Conservation (phyloP, 2,329 filamentous ascomycete genomes). For the Calonectria pseudoturangicola region DNA sequence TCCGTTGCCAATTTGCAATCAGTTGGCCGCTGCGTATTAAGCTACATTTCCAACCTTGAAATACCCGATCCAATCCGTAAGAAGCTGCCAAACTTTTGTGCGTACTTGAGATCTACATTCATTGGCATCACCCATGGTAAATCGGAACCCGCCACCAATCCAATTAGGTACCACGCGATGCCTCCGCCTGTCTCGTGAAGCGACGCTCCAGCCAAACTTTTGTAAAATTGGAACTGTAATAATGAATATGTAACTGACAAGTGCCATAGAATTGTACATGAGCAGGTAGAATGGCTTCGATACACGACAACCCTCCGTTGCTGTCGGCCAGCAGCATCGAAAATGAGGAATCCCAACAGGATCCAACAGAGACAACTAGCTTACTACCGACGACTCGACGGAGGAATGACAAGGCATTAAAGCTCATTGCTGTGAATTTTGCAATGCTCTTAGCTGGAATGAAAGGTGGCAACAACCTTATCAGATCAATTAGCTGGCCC, state of each 20-base stretch:
- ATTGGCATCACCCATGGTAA: no score
- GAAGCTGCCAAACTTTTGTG: no score
- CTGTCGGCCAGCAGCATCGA: background rate
- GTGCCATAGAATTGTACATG: background rate
- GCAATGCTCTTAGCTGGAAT: constrained; percentile 2
- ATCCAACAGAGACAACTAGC: background rate
- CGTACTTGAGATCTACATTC: no score
- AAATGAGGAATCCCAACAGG: constrained; percentile 1
- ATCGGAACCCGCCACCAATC: background rate
- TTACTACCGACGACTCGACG: background rate
- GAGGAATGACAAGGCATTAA: background rate
- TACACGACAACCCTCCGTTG: background rate
- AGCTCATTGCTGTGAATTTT: background rate
- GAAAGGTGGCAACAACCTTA: background rate
- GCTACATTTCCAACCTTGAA: no score
- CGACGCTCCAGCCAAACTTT: background rate
- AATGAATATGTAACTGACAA: background rate
- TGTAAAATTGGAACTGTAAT: background rate
- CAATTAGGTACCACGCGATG: background rate
- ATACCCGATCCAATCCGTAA: no score
- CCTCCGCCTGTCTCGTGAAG: background rate
- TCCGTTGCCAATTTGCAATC: no score
- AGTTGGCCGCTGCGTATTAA: no score
- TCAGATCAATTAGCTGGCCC: background rate
- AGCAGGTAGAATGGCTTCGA: background rate